phyloP scores from a whole-genome alignment of 2,329 filamentous ascomycete species.

The Diaporthe sp. region DNA sequence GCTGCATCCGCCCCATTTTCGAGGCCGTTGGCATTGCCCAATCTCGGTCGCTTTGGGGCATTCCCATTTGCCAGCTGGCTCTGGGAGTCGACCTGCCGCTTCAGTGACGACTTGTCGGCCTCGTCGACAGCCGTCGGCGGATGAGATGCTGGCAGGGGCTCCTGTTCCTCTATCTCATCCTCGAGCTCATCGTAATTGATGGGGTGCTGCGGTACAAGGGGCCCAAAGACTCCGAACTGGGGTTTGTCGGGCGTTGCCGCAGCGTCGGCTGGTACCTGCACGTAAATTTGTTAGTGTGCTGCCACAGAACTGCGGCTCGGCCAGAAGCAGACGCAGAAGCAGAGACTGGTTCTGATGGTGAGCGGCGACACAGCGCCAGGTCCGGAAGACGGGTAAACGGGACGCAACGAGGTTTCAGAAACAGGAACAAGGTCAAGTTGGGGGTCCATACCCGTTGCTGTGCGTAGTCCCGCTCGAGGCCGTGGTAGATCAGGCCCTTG shows the following conservation, averaged over 20 bases:
- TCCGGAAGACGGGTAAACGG: slow-evolving; percentile 4
- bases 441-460: slow-evolving; percentile 60
- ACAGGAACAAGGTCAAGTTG: slow-evolving; percentile 13
- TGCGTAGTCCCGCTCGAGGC: slow-evolving; percentile 69
- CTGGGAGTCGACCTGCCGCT: slow-evolving; percentile 63
- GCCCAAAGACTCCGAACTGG: slow-evolving; percentile 69
- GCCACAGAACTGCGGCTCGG: slow-evolving; percentile 41
- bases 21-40: slow-evolving; percentile 69
- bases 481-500: slow-evolving; percentile 73
- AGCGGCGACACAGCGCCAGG: slow-evolving; percentile 29
- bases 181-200: slow-evolving; percentile 55
- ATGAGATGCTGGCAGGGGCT: slow-evolving; percentile 44
- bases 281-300: slow-evolving; percentile 55
- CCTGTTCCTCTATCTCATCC: slow-evolving; percentile 52
- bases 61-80: slow-evolving; percentile 67
- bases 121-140: slow-evolving; percentile 42
- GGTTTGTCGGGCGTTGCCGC: slow-evolving; percentile 61
- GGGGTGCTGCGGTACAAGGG: slow-evolving; percentile 61
- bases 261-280: slow-evolving; percentile 65
- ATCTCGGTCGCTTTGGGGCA: slow-evolving; percentile 69
- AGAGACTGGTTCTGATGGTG: slow-evolving; percentile 28
- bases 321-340: slow-evolving; percentile 38
- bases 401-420: slow-evolving; percentile 19
- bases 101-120: slow-evolving; percentile 61
- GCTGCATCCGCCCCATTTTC: slow-evolving; percentile 60